A percentile compares a stretch with the other conserved stretches of the same genome.
Conservation (phyloP, 805 yeast genomes). For the Spathaspora gorwiae region DNA sequence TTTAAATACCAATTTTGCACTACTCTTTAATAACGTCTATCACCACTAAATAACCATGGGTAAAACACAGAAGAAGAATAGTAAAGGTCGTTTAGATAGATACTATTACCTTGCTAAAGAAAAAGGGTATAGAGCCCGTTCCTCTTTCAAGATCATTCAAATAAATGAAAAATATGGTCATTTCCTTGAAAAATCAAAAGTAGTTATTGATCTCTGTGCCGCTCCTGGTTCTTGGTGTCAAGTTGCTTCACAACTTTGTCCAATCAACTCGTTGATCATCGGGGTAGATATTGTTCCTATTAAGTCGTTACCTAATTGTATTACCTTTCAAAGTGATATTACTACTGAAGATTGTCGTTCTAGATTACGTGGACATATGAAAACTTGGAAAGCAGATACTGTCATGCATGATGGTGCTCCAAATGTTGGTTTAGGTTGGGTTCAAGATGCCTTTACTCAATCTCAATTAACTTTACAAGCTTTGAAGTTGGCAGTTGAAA, state of each 20-base stretch:
- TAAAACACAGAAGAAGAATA: constrained; percentile 87
- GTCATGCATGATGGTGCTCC: constrained; percentile 99
- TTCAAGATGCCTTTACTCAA: constrained; percentile 98
- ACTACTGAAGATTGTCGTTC: constrained; percentile 98
- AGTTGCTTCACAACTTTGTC: constrained; percentile 91
- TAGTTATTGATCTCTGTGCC: constrained; percentile 96
- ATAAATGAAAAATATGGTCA: constrained; percentile 96
- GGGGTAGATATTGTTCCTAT: constrained; percentile 99
- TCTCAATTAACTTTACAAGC: constrained; percentile 94
- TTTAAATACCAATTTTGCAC: too few species aligned
- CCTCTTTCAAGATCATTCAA: constrained; percentile 92
- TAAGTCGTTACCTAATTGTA: constrained; percentile 91
- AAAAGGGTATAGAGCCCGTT: constrained; percentile 98
- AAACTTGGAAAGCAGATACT: constrained; percentile 98
- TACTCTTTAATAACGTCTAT: too few species aligned
- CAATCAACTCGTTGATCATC: constrained; percentile 85
- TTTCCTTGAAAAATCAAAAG: constrained; percentile 89
- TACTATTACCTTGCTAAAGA: constrained; percentile 96
- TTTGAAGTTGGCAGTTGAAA: constrained; percentile 88
- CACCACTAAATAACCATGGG: constrained; percentile 50
- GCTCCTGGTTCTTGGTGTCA: constrained; percentile 99
- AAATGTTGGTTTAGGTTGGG: constrained; percentile 99
- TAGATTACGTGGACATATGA: constrained; percentile 89
- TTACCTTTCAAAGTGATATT: constrained; percentile 93
- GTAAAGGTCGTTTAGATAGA: constrained; percentile 98